Percentiles rank a stretch among this genome's conserved stretches.
Evolutionary conservation across 2,329 filamentous ascomycete species (phyloP).

Genomic region (Aspergillus puulaauensis): DNA sequence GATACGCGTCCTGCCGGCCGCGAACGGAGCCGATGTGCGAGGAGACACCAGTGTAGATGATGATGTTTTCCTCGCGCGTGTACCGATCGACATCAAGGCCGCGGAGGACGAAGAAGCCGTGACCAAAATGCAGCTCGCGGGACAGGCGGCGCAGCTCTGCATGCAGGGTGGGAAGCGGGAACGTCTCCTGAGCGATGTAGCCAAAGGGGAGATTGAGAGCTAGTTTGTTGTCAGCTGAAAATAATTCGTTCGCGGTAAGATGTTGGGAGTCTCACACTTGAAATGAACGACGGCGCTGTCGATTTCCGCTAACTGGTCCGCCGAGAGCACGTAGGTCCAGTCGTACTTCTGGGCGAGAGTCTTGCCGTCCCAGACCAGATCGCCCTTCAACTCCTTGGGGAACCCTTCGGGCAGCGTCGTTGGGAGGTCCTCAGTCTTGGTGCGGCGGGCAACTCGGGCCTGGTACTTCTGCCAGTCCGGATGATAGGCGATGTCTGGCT

Average conservation of each 20-base stretch:
- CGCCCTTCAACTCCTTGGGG: conserved; percentile 39
- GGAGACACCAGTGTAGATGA: conserved; percentile 46
- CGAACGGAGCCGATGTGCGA: conserved; percentile 41
- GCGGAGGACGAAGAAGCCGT: conserved; percentile 47
- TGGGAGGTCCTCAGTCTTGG: conserved; percentile 15
- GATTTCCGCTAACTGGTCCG: conserved; percentile 43
- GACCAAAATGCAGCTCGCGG: conserved; percentile 39
- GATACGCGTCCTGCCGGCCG: conserved; percentile 40
- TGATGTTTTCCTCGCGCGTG: conserved; percentile 37
- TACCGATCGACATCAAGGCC: conserved; percentile 40
- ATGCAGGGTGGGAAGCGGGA: conserved; percentile 42
- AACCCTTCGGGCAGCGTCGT: conserved; percentile 14
- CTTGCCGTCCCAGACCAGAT: conserved; percentile 50
- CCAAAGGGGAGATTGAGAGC: conserved; percentile 31
- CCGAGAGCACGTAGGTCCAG: conserved; percentile 41
- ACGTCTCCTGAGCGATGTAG: conserved; percentile 47
- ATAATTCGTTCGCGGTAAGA: too few species aligned
- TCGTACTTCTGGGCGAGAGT: conserved; percentile 37
- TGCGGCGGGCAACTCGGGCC: conserved; percentile 34
- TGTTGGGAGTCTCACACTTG: conserved; percentile 29
- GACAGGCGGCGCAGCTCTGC: conserved; percentile 34
- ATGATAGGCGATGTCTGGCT: neutral
- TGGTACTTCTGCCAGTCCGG: neutral
- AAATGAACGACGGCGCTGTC: conserved; percentile 44
- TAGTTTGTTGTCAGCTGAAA: conserved; percentile 8